These are phyloP conservation scores for Fusarium begoniae DNA, from an alignment of 2,329 filamentous ascomycete species.

Conservation along the genomic window DNA sequence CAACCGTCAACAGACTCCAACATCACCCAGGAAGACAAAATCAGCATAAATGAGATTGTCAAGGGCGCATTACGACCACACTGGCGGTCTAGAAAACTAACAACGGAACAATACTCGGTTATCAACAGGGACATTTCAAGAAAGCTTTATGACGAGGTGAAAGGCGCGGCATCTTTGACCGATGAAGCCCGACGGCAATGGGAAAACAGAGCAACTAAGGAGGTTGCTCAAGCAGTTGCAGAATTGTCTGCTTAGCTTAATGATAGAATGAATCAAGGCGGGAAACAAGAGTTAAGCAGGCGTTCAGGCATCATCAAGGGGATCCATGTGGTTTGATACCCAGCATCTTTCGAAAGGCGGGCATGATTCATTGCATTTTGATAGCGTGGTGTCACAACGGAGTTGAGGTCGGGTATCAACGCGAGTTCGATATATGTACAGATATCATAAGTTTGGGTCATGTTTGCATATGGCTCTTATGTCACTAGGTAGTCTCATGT, in stretches of 20 bases:
- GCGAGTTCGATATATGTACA: constrained; percentile 12
- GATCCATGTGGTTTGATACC: constrained; percentile 47
- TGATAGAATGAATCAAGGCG: constrained; percentile 37
- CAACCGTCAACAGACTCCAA: constrained; percentile 71
- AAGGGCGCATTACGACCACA: constrained; percentile 82
- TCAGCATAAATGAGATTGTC: constrained; percentile 89
- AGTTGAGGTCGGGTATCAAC: constrained; percentile 35
- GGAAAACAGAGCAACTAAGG: constrained; percentile 79
- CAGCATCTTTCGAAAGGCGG: constrained; percentile 43
- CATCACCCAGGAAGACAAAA: constrained; percentile 84
- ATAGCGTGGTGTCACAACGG: constrained; percentile 40
- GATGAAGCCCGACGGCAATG: constrained; percentile 73
- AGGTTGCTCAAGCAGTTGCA: constrained; percentile 80
- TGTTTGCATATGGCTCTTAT: constrained; percentile 25
- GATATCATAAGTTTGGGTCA: constrained; percentile 26
- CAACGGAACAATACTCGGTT: constrained; percentile 87
- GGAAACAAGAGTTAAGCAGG: constrained; percentile 40
- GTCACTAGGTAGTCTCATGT: constrained; percentile 30
- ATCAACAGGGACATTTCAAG: constrained; percentile 93
- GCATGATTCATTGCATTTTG: constrained; percentile 42
- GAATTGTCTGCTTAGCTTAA: constrained; percentile 61
- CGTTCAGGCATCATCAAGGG: constrained; percentile 44
- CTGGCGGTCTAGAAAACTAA: constrained; percentile 81
- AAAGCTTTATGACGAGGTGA: constrained; percentile 80
- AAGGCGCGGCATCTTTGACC: constrained; percentile 66